Percentiles rank a stretch among this genome's conserved stretches.
These are phyloP conservation scores for Panicum miliaceum DNA, from an alignment of 176 grass and related monocot genomes.

Conservation along the genomic window DNA sequence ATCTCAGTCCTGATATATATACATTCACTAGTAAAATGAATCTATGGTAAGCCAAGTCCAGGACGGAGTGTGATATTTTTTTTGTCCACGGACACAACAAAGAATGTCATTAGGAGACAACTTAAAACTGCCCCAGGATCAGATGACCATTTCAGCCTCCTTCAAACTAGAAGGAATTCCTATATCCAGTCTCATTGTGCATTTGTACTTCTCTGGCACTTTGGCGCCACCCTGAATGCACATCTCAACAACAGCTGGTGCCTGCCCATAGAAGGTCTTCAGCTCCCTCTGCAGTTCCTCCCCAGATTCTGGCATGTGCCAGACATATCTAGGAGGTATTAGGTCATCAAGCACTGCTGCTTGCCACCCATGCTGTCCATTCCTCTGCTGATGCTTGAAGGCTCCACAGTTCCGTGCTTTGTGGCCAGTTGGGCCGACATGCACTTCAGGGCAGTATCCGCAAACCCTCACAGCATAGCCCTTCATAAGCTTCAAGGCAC, in stretches of 20 bases:
- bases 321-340: slow-evolving; percentile 83
- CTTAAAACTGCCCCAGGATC: neutral
- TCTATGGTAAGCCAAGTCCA: neutral
- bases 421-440: slow-evolving; percentile 78
- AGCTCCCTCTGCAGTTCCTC: slow-evolving; percentile 77
- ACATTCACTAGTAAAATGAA: slow-evolving; percentile 28
- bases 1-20: slow-evolving; percentile 34
- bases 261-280: slow-evolving; percentile 92
- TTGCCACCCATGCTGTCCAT: slow-evolving; percentile 96
- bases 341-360: slow-evolving; percentile 77
- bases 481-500: slow-evolving; percentile 74
- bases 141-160: slow-evolving; percentile 96
- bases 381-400: slow-evolving; percentile 96
- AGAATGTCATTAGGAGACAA: neutral
- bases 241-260: slow-evolving; percentile 90
- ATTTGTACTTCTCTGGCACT: slow-evolving; percentile 81
- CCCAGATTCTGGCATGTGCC: slow-evolving; percentile 79
- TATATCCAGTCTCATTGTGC: slow-evolving; percentile 88
- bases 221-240: slow-evolving; percentile 66
- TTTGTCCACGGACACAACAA: neutral
- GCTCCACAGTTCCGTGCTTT: slow-evolving; percentile 94
- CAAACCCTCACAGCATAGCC: slow-evolving; percentile 86
- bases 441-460: slow-evolving; percentile 90
- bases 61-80: neutral
- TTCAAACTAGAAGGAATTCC: slow-evolving; percentile 79